Evolutionary conservation across 2,329 filamentous ascomycete genomes (phyloP).

Genomic region (Westerdykella ornata): DNA sequence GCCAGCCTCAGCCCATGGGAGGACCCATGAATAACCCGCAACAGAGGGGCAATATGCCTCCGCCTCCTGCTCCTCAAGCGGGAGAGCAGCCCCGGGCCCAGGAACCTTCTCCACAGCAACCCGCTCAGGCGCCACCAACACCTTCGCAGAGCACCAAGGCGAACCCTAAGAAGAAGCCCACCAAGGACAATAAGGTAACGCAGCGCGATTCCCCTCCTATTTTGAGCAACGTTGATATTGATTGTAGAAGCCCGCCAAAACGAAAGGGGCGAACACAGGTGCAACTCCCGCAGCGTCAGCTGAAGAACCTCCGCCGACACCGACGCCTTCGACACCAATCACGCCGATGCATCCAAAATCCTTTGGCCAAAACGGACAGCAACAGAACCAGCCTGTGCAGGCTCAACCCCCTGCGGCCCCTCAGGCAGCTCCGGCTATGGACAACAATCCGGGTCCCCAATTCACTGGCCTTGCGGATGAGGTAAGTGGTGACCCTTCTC

Average conservation of each 20-base stretch:
- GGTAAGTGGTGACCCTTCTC: constrained; percentile 17
- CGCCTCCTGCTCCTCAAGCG: constrained; percentile 43
- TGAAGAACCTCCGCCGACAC: constrained; percentile 43
- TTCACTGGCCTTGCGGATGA: constrained; percentile 39
- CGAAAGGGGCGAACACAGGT: constrained; percentile 35
- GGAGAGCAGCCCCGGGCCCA: constrained; percentile 39
- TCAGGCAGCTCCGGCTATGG: constrained; percentile 31
- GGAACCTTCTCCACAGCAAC: constrained; percentile 44
- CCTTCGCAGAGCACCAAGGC: constrained; percentile 67
- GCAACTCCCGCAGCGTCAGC: constrained; percentile 40
- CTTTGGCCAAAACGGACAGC: constrained; percentile 36
- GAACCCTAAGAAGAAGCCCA: constrained; percentile 72
- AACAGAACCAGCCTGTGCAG: constrained; percentile 20
- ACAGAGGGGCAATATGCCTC: constrained; percentile 55
- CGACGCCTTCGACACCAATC: constrained; percentile 45
- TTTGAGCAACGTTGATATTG: constrained; percentile 31
- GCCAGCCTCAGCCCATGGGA: constrained; percentile 48
- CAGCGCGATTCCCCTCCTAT: constrained; percentile 18
- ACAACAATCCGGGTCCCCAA: constrained; percentile 25
- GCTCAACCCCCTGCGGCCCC: constrained; percentile 27
- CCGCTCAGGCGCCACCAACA: constrained; percentile 59
- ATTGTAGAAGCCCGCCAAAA: constrained; percentile 38
- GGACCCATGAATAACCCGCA: constrained; percentile 57
- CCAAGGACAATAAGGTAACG: constrained; percentile 63
- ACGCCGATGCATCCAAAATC: constrained; percentile 40